phyloP scores from a whole-genome alignment of 108 stramenopile species.

The Skeletonema costatum region DNA sequence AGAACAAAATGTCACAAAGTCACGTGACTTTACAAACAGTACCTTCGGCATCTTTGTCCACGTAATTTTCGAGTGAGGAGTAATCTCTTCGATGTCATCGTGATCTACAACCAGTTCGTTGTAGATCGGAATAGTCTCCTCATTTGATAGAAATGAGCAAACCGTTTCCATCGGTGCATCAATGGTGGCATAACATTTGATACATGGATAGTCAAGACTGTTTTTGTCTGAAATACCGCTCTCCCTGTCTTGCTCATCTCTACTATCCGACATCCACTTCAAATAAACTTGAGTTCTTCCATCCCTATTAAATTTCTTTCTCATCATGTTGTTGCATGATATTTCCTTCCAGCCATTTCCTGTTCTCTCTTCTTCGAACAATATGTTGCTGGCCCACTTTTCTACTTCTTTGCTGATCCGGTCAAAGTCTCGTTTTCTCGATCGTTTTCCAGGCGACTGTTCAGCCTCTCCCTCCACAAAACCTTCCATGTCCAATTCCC shows the following conservation, averaged over 20 bases:
- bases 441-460: conserved; percentile 8
- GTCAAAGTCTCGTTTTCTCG: conserved; percentile 52
- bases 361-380: conserved; percentile 51
- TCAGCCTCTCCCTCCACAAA: conserved; percentile 17
- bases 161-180: conserved; percentile 85
- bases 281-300: conserved; percentile 68
- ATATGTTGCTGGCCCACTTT: conserved; percentile 59
- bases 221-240: neutral
- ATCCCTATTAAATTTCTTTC: conserved; percentile 59
- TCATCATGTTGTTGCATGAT: conserved; percentile 65
- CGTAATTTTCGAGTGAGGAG: conserved; percentile 74
- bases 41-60: conserved; percentile 81
- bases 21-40: conserved; percentile 80
- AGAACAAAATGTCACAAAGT: conserved; percentile 85
- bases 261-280: conserved; percentile 86
- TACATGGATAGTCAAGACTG: conserved; percentile 69
- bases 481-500: conserved; percentile 6
- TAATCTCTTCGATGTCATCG: conserved; percentile 58
- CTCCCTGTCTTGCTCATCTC: conserved; percentile 50
- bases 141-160: conserved; percentile 72
- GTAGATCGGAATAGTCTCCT: conserved; percentile 62
- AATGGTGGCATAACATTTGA: conserved; percentile 68
- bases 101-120: conserved; percentile 76
- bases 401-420: conserved; percentile 68
- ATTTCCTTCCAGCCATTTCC: conserved; percentile 76